These are phyloP conservation scores for Termitomyces sp. DNA, from an alignment of 768 basidiomycete genomes.

Conservation along the genomic window DNA sequence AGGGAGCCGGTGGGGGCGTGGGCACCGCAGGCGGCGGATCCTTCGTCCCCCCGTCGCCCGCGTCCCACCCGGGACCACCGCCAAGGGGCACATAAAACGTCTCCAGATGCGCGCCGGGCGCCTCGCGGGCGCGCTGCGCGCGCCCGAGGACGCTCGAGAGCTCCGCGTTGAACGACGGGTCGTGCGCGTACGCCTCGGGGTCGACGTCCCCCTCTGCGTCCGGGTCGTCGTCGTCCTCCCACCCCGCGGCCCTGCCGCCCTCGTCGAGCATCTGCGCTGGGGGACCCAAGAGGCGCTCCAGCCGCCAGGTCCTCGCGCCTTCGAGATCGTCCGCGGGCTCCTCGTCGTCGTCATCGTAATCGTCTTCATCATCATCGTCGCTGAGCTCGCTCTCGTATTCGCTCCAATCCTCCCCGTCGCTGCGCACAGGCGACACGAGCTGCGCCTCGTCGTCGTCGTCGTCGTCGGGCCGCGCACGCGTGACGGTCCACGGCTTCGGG, in stretches of 20 bases:
- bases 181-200: constrained; percentile 24
- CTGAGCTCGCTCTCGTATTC: constrained; percentile 18
- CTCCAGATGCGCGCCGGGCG: constrained; percentile 11
- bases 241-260: constrained; percentile 6
- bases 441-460: neutral
- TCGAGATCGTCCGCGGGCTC: neutral
- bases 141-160: constrained; percentile 20
- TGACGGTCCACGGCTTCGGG: constrained; percentile 5
- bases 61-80: neutral
- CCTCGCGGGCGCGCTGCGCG: neutral
- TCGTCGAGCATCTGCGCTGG: too few species aligned
- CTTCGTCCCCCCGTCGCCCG: neutral
- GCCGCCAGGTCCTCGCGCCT: neutral
- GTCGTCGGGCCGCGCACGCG: neutral
- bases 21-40: neutral
- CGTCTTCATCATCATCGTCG: constrained; percentile 8
- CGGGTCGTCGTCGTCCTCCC: constrained; percentile 21
- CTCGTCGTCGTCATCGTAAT: constrained; percentile 1
- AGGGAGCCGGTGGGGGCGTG: neutral
- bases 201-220: constrained; percentile 29
- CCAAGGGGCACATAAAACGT: constrained; percentile 24
- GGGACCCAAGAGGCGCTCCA: neutral
- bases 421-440: neutral
- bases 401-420: constrained; percentile 17
- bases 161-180: constrained; percentile 32